Conservation (phyloP, 306 rosid genomes). For the Cucumis melo region DNA sequence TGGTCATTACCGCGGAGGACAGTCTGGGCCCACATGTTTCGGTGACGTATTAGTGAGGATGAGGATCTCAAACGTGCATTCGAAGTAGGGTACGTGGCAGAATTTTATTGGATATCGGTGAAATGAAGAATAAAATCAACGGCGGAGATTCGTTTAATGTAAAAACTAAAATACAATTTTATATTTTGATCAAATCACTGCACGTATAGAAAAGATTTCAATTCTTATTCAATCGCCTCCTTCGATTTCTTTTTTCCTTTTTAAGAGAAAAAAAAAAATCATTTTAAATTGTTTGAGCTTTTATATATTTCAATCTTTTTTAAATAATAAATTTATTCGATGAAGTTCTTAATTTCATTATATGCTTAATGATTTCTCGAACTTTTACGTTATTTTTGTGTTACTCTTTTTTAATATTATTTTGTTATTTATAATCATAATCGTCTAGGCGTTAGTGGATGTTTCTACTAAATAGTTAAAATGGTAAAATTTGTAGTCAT, state of each 20-base stretch:
- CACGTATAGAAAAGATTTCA: neutral
- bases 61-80: constrained; percentile 18
- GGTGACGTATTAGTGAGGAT: constrained; percentile 18
- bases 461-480: no score
- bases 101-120: neutral
- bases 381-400: no score
- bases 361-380: no score
- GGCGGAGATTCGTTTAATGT: neutral
- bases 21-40: constrained; percentile 48
- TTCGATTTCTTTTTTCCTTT: neutral
- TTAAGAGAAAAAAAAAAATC: neutral
- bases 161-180: neutral
- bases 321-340: no score
- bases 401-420: no score
- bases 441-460: no score
- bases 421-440: no score
- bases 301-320: no score
- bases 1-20: constrained; percentile 45
- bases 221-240: neutral
- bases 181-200: constrained; percentile 4
- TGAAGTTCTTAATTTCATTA: no score
- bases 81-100: constrained; percentile 20
- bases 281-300: no score
- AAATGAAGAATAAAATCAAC: neutral
- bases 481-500: no score